Evolutionary conservation across 1,284 basidiomycete genomes (phyloP).

Genomic region (Heterobasidion parviporum): DNA sequence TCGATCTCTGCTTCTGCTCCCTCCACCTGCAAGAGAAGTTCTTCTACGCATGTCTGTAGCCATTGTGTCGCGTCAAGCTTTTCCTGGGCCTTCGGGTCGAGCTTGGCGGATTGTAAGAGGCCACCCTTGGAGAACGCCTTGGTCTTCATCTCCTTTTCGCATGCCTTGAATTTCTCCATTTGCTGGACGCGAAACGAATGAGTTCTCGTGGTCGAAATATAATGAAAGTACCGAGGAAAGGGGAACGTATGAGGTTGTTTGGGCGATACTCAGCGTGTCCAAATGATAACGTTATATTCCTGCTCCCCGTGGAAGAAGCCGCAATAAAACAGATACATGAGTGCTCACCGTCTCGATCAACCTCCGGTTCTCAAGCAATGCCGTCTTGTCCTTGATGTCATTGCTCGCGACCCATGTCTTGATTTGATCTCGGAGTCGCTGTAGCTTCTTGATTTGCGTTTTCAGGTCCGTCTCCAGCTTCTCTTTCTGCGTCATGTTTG

Average conservation of each 20-base stretch:
- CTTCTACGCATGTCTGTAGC: conserved; percentile 85
- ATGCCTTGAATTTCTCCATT: conserved; percentile 99
- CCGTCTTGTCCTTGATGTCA: conserved; percentile 99
- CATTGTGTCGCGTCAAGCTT: conserved; percentile 87
- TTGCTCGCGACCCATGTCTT: conserved; percentile 98
- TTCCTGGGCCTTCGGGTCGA: conserved; percentile 96
- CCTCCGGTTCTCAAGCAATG: conserved; percentile 87
- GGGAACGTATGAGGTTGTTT: background rate
- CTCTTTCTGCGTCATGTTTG: conserved; percentile 95
- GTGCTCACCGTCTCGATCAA: conserved; percentile 92
- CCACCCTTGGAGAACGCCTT: conserved; percentile 99
- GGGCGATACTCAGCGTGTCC: too few relatives aligned
- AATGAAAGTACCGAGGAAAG: background rate
- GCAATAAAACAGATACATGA: conserved; percentile 1
- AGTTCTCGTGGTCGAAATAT: background rate
- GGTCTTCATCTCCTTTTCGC: conserved; percentile 99
- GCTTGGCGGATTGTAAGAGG: conserved; percentile 86
- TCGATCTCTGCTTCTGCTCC: conserved; percentile 95
- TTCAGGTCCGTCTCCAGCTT: conserved; percentile 93
- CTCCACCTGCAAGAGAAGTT: conserved; percentile 91
- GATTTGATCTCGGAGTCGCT: conserved; percentile 96
- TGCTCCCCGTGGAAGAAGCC: background rate
- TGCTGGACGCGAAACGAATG: conserved; percentile 49
- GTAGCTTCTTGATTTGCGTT: conserved; percentile 99
- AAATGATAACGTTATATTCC: too few relatives aligned